These are phyloP conservation scores for Stevia rebaudiana DNA, from an alignment of 140 eudicot species.

Conservation along the genomic window DNA sequence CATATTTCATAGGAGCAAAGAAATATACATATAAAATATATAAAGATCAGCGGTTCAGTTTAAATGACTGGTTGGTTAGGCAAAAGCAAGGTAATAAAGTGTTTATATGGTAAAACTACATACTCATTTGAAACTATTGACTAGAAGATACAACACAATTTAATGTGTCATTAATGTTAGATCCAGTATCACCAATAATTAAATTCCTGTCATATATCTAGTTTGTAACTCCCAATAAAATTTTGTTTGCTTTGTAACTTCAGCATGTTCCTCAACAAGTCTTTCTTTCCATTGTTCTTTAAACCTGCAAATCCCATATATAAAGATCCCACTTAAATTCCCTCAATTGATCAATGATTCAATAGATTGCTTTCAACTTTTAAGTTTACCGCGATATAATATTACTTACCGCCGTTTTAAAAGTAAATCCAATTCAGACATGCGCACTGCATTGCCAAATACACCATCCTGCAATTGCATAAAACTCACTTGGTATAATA, in stretches of 20 bases:
- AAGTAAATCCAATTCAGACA: conserved; percentile 50
- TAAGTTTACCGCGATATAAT: background rate
- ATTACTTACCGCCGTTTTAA: conserved; percentile 39
- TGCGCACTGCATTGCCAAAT: conserved; percentile 39
- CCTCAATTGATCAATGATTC: background rate
- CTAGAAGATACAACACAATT: too few relatives aligned
- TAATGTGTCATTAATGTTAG: background rate
- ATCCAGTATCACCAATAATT: background rate
- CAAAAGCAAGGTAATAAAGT: too few relatives aligned
- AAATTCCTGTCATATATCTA: conserved; percentile 34
- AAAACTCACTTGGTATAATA: background rate
- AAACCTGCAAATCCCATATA: conserved; percentile 31
- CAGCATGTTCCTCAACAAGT: conserved; percentile 32
- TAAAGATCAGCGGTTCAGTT: too few relatives aligned
- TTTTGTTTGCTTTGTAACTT: conserved; percentile 45
- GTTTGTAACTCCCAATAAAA: conserved; percentile 46
- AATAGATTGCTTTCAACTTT: background rate
- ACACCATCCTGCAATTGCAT: conserved; percentile 47
- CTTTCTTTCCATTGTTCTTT: conserved; percentile 55
- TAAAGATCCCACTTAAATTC: background rate
- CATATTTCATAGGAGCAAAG: too few relatives aligned
- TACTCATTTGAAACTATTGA: too few relatives aligned
- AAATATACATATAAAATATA: too few relatives aligned
- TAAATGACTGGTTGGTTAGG: too few relatives aligned
- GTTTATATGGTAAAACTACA: too few relatives aligned